Evolutionary conservation across 495 filamentous ascomycete genomes (phyloP).

Genomic region (Xylaria cubensis): DNA sequence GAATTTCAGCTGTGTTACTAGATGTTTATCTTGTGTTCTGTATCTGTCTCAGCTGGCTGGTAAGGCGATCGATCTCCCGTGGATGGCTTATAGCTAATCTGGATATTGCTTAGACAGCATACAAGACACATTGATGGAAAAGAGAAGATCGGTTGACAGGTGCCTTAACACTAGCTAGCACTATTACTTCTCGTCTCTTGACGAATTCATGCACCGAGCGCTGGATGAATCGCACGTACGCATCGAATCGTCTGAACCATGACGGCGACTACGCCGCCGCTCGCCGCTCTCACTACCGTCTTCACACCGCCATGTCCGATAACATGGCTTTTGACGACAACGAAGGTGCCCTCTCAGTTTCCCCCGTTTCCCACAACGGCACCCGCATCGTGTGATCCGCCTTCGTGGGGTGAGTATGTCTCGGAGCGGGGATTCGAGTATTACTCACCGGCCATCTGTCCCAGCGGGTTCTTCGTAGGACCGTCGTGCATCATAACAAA

Average conservation of each 20-base stretch:
- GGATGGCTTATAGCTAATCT: conserved; percentile 8
- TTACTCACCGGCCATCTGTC: conserved; percentile 54
- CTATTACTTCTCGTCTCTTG: background rate
- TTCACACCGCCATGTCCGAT: conserved; percentile 50
- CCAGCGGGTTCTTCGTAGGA: conserved; percentile 46
- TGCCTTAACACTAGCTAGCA: background rate
- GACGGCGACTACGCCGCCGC: conserved; percentile 24
- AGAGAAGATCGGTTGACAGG: background rate
- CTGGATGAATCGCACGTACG: conserved; percentile 11
- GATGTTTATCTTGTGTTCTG: background rate
- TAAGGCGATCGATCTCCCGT: conserved; percentile 19
- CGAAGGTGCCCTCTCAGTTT: conserved; percentile 47
- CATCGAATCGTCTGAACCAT: conserved; percentile 10
- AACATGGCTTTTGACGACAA: conserved; percentile 48
- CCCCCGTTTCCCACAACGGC: conserved; percentile 46
- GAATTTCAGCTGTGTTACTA: conserved; percentile 8
- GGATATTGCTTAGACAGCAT: conserved; percentile 2
- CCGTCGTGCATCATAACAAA: conserved; percentile 40
- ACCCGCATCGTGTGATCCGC: conserved; percentile 46
- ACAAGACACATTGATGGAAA: background rate
- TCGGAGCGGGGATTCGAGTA: conserved; percentile 44
- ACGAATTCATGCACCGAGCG: conserved; percentile 9
- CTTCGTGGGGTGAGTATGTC: conserved; percentile 42
- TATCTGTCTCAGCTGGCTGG: conserved; percentile 18
- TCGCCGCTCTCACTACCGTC: conserved; percentile 49